Base-by-base conservation (phyloP, 805 yeast genomes). In the Metschnikowia anglica region DNA sequence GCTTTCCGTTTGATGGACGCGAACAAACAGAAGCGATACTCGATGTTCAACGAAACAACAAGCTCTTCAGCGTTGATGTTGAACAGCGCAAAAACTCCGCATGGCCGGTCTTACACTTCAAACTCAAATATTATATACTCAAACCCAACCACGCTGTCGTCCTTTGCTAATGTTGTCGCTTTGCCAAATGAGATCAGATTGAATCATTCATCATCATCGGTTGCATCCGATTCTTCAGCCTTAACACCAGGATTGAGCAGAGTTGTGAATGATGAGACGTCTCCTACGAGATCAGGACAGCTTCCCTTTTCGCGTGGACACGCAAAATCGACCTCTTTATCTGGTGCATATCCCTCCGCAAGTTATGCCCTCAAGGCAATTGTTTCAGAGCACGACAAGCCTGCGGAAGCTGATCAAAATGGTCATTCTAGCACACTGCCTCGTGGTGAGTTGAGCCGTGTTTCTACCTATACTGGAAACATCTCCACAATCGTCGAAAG, bases 291-390 rank as follows among this genome's bases (percentile, higher is more conserved):
- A 35, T 32, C 30, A 17, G 34, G 25, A 21, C 40, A 46, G 17
- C 29, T 39, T 8, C 38, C 35, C 7, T 37, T 34, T 30, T 24
- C 39, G 21, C 46, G 61, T 36, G 66, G 68, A 9, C 70, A 65
- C 41, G 37, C 60, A 12, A 62, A 63, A 48, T 52, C 70, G n/a
- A 56, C 68, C 5, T 60, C 67, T 3, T 47, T 61, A 29, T 58
- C 68, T 5, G 48, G 44, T 21, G 30, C 52, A 36, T 65, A 73
- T 45, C 69, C 81, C 1, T 68, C 85, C 2, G 90, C 88, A 3
- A 79, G 86, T 27, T 57, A 73, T 47, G 90, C 85, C 8, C 66
- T 85, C 45, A 86, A 83, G 56, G 89, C 89, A 0, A 85, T 84
- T 40, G 88, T 81, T 11, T 79, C 80, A 47, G 86, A 85, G 7